phyloP scores from a whole-genome alignment of 2,329 filamentous ascomycete species.

The Teratosphaeria zuluensis region DNA sequence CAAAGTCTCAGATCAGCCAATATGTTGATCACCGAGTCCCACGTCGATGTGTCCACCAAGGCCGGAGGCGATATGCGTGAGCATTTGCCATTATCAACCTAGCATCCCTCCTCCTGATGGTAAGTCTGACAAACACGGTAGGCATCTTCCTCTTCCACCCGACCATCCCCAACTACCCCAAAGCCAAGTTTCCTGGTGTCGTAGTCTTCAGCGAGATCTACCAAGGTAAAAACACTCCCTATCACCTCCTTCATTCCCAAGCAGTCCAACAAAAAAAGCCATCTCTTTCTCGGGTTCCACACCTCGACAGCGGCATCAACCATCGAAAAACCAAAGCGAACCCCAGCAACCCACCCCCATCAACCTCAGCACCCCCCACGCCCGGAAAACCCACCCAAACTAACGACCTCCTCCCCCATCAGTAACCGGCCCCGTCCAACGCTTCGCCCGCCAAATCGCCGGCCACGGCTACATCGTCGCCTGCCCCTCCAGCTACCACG shows the following conservation, averaged over 20 bases:
- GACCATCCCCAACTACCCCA: conserved; percentile 71
- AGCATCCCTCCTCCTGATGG: neutral
- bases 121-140: conserved; percentile 29
- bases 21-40: conserved; percentile 33
- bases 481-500: conserved; percentile 83
- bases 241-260: too few relatives aligned
- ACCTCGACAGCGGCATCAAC: neutral
- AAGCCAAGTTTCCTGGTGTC: conserved; percentile 82
- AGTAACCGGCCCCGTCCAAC: conserved; percentile 84
- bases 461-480: conserved; percentile 90
- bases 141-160: conserved; percentile 87
- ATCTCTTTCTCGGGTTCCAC: too few relatives aligned
- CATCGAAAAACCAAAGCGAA: too few relatives aligned
- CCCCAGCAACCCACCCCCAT: neutral
- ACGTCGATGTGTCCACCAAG: conserved; percentile 51
- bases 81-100: conserved; percentile 2
- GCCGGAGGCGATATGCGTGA: conserved; percentile 52
- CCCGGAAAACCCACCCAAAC: neutral
- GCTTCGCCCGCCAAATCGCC: conserved; percentile 85
- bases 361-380: neutral
- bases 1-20: neutral
- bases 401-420: neutral
- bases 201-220: conserved; percentile 92
- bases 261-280: too few relatives aligned
- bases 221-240: conserved; percentile 61